Base-by-base conservation (phyloP, 2,329 filamentous ascomycete species). In the Alternaria brassicicola region DNA sequence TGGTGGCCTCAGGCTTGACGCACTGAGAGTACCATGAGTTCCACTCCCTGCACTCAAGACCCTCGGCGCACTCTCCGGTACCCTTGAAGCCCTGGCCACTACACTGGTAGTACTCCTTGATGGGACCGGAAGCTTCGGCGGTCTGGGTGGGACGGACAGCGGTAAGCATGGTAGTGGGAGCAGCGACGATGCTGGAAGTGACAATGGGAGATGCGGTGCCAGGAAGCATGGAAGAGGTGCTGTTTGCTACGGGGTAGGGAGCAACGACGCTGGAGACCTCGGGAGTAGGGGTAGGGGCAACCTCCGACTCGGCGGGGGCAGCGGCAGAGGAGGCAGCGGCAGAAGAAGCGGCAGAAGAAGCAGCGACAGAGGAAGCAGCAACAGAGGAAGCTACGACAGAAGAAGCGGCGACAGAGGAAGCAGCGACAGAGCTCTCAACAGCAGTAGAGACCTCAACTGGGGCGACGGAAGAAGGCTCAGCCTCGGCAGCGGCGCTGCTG, bases 11-110 rank as follows among this genome's bases (percentile, higher is more conserved):
- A 15, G 63, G 31, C 55, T 66, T 49, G 31, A 73, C 26, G 66
- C 81, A 83, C 74, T 83, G 81, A 38, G 64, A 77, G 73, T 83
- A 83, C 65, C 77, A 83, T 2, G 72, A 66, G 72, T 83, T 83
- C 56, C 61, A 68, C 4, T 68, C 67, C 50, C 75, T 73, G 73
- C 81, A 83, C 9, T 67, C 69, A 28, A 64, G 67, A 7, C 80
- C 81, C 35, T 68, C 55, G 4, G 73, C 76, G 54, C 81, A 83
- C 25, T 65, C 56, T 0, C 69, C 76, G 13, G 75, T 55, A 25
- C 81, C 80, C 15, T 67, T 77, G 61, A 69, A 82, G 60, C 69
- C 74, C 17, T 70, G 64, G 15, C 81, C 82, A 66, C 80, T 81
- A 62, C 81, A 83, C 64, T 81, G 81, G 33, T 63, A 63, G 58